Conservation (phyloP, 2,329 filamentous ascomycete genomes). For the Cytospora piceae region DNA sequence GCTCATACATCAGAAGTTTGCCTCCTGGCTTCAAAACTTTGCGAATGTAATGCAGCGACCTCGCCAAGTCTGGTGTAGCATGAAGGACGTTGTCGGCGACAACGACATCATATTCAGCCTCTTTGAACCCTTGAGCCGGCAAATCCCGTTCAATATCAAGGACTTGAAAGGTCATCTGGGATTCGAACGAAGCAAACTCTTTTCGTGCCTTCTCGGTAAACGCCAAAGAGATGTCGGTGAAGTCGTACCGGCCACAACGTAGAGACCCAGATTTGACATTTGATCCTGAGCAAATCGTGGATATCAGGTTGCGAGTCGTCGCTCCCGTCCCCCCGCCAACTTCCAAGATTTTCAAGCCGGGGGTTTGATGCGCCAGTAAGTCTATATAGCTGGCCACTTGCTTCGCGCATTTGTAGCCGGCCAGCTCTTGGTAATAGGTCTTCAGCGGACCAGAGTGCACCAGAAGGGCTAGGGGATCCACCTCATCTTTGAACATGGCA, state of each 20-base stretch:
- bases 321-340: conserved; percentile 7
- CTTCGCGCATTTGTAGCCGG: conserved; percentile 3
- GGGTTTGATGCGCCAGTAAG: conserved; percentile 12
- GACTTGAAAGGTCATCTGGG: background rate
- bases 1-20: background rate
- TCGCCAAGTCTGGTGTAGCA: background rate
- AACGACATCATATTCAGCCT: background rate
- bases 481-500: conserved; percentile 14
- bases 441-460: conserved; percentile 12
- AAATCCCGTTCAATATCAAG: conserved; percentile 1
- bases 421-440: conserved; percentile 20
- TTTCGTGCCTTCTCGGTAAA: conserved; percentile 38
- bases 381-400: conserved; percentile 17
- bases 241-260: conserved; percentile 42
- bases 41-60: background rate
- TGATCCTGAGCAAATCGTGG: background rate
- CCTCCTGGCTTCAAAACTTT: conserved; percentile 5
- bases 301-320: background rate
- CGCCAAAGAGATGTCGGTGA: conserved; percentile 13
- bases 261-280: background rate
- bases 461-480: conserved; percentile 26
- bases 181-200: background rate
- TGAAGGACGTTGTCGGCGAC: conserved; percentile 7
- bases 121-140: background rate
- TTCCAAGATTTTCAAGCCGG: conserved; percentile 18